Evolutionary conservation across 805 yeast genomes (phyloP).

Genomic region (Jamesozyma rosinii): DNA sequence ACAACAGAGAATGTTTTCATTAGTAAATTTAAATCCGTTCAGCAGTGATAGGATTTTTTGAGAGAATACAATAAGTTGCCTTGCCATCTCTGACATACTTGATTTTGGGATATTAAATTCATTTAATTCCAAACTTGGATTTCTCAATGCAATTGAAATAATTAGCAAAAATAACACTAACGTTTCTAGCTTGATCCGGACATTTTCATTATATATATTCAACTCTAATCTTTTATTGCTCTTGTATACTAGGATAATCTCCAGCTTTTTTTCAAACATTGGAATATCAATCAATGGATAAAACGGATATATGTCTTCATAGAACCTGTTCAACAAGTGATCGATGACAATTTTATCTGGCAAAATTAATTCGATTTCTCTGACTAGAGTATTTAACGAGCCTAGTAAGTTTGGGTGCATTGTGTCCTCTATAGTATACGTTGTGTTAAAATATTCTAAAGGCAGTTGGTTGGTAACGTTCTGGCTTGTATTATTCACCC

Average conservation of each 20-base stretch:
- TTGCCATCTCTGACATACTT: not conserved
- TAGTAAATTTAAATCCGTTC: slow-evolving; percentile 9
- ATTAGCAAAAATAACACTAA: slow-evolving; percentile 7
- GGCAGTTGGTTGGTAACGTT: slow-evolving; percentile 8
- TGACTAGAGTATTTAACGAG: slow-evolving; percentile 5
- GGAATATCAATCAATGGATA: slow-evolving; percentile 16
- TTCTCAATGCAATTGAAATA: slow-evolving; percentile 7
- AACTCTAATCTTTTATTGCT: slow-evolving; percentile 4
- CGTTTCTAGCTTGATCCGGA: slow-evolving; percentile 10
- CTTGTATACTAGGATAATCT: not conserved
- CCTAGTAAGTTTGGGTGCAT: slow-evolving; percentile 8
- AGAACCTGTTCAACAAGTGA: slow-evolving; percentile 10
- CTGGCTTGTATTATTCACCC: slow-evolving; percentile 8
- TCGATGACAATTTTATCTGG: slow-evolving; percentile 7
- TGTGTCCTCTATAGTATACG: slow-evolving; percentile 9
- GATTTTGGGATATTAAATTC: not conserved
- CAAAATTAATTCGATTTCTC: slow-evolving; percentile 11
- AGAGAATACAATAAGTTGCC: slow-evolving; percentile 1
- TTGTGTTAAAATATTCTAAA: slow-evolving; percentile 10
- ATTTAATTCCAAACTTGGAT: not conserved
- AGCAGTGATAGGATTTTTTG: slow-evolving; percentile 7
- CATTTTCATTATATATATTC: slow-evolving; percentile 6
- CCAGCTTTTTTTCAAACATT: slow-evolving; percentile 4
- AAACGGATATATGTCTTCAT: slow-evolving; percentile 18
- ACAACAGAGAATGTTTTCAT: slow-evolving; percentile 9